phyloP scores from a whole-genome alignment of 2,329 filamentous ascomycete species.

The Penicillium psychrosexuale region DNA sequence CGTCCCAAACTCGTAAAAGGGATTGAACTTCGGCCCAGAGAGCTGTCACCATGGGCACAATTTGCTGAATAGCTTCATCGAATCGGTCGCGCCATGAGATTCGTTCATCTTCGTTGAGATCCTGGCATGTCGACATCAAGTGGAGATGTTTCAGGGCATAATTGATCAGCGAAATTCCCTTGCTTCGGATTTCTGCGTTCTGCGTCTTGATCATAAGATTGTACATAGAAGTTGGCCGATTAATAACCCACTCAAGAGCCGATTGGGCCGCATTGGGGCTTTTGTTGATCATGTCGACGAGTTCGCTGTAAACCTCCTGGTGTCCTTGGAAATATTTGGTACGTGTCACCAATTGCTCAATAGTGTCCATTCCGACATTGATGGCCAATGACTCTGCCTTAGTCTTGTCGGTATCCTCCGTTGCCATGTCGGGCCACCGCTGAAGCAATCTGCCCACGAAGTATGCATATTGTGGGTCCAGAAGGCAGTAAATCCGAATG shows the following conservation, averaged over 20 bases:
- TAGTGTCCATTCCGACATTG: slow-evolving; percentile 53
- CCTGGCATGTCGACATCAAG: slow-evolving; percentile 24
- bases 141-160: slow-evolving; percentile 55
- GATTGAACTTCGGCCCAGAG: slow-evolving; percentile 64
- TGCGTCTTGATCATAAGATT: slow-evolving; percentile 63
- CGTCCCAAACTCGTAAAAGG: slow-evolving; percentile 66
- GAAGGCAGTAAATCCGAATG: slow-evolving; percentile 73
- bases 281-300: slow-evolving; percentile 50
- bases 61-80: slow-evolving; percentile 28
- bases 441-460: slow-evolving; percentile 65
- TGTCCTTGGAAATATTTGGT: slow-evolving; percentile 67
- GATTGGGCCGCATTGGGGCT: slow-evolving; percentile 57
- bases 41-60: slow-evolving; percentile 51
- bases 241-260: slow-evolving; percentile 60
- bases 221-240: slow-evolving; percentile 57
- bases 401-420: slow-evolving; percentile 50
- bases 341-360: slow-evolving; percentile 73
- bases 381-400: slow-evolving; percentile 46
- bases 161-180: slow-evolving; percentile 53
- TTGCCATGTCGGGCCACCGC: slow-evolving; percentile 51
- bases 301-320: slow-evolving; percentile 51
- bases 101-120: slow-evolving; percentile 26
- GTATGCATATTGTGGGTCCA: slow-evolving; percentile 66
- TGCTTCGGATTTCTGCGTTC: slow-evolving; percentile 55
- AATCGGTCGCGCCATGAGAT: slow-evolving; percentile 28